These are phyloP conservation scores for Coniochaeta prunicola DNA, from an alignment of 2,329 filamentous ascomycete species.

Conservation along the genomic window DNA sequence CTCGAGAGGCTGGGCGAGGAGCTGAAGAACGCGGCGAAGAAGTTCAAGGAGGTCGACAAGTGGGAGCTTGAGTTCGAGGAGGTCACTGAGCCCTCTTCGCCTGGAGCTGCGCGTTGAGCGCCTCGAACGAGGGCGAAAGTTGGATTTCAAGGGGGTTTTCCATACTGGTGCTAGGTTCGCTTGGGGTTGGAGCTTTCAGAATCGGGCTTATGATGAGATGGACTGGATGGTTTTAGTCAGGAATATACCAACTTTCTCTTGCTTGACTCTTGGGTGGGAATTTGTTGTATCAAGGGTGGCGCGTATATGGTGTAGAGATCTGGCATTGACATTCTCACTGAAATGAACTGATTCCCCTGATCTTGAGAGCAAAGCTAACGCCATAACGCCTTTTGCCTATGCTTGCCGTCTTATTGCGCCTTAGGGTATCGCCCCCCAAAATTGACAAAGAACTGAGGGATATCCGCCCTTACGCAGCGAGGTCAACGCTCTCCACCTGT, in stretches of 20 bases:
- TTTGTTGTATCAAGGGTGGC: neutral
- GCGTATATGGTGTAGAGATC: neutral
- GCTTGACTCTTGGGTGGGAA: neutral
- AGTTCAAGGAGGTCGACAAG: constrained; percentile 63
- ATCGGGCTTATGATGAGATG: neutral
- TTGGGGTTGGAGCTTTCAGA: constrained; percentile 5
- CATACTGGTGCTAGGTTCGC: constrained; percentile 7
- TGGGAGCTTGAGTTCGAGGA: constrained; percentile 65
- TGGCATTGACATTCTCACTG: neutral
- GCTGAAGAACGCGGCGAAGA: constrained; percentile 50
- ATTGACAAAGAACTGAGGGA: neutral
- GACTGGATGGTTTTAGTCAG: neutral
- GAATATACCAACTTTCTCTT: constrained; percentile 1
- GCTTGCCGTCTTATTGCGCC: neutral
- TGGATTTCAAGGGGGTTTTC: constrained; percentile 5
- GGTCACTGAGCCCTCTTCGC: constrained; percentile 46
- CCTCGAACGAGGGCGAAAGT: neutral
- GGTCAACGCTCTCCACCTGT: constrained; percentile 42
- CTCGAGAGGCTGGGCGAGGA: constrained; percentile 33
- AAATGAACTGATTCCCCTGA: neutral
- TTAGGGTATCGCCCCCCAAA: neutral
- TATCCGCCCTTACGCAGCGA: constrained; percentile 4
- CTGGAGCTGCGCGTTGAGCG: neutral
- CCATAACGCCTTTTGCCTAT: neutral
- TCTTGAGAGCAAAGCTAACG: neutral